Conservation (phyloP, 73 alveolate species). For the Paramecium sonneborni region DNA sequence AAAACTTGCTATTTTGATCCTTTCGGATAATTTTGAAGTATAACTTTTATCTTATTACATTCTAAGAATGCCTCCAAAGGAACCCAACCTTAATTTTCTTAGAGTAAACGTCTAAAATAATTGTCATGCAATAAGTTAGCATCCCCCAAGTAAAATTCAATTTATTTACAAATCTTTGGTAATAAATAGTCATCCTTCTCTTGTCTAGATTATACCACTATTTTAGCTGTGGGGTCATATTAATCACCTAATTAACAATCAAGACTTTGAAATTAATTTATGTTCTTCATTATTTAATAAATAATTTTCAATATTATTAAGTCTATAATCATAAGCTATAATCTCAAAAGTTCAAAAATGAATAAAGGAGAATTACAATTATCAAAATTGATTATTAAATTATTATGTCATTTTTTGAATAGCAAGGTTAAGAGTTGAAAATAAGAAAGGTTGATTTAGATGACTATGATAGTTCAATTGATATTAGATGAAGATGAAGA, state of each 20-base stretch:
- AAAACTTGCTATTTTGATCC: background rate
- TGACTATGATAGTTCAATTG: background rate
- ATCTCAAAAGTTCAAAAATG: background rate
- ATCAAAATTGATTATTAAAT: background rate
- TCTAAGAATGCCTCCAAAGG: conserved; percentile 25
- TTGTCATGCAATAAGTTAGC: conserved; percentile 16
- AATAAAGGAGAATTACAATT: background rate
- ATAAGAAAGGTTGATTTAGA: conserved; percentile 27
- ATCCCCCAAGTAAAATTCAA: conserved; percentile 42
- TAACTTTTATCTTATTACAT: conserved; percentile 25
- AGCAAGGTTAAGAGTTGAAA: background rate
- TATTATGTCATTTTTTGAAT: conserved; percentile 15
- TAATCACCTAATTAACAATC: background rate
- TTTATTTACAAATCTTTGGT: conserved; percentile 23
- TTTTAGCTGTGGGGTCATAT: background rate
- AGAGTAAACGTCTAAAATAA: background rate
- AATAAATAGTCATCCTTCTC: conserved; percentile 15
- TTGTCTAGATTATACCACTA: background rate
- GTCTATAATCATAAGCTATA: background rate
- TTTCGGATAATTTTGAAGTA: conserved; percentile 11
- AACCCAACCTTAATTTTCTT: background rate
- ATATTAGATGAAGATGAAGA: conserved; percentile 18
- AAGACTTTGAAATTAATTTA: background rate
- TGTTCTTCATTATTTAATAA: background rate
- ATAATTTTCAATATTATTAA: background rate